These are phyloP conservation scores for Calocybe gangraenosa DNA, from an alignment of 768 basidiomycete species.

Conservation along the genomic window DNA sequence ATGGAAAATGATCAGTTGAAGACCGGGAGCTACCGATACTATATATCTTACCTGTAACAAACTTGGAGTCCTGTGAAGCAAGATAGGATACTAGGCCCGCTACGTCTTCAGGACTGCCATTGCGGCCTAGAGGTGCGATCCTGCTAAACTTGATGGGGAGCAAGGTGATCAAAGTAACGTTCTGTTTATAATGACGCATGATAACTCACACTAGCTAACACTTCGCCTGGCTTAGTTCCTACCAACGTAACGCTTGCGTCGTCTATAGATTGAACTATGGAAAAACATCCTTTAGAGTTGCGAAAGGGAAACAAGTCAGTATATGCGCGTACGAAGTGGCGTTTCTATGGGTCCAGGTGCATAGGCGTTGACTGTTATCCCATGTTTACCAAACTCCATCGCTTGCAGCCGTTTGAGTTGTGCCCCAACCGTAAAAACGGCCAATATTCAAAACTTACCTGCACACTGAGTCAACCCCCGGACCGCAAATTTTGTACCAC, in stretches of 20 bases:
- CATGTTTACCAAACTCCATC: slow-evolving; percentile 29
- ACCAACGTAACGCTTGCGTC: not conserved
- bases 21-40: too few relatives aligned
- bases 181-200: not conserved
- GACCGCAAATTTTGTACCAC: slow-evolving; percentile 35
- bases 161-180: too few relatives aligned
- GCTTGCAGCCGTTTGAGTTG: slow-evolving; percentile 21
- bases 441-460: slow-evolving; percentile 23
- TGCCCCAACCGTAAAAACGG: not conserved
- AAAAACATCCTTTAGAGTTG: not conserved
- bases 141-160: slow-evolving; percentile 6
- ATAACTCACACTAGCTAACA: not conserved
- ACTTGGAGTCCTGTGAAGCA: slow-evolving; percentile 27
- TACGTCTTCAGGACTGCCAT: slow-evolving; percentile 24
- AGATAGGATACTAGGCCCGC: slow-evolving; percentile 34
- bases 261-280: slow-evolving; percentile 7
- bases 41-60: slow-evolving; percentile 25
- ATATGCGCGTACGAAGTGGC: slow-evolving; percentile 7
- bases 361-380: slow-evolving; percentile 41
- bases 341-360: slow-evolving; percentile 28
- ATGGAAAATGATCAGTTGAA: too few relatives aligned
- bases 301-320: not conserved
- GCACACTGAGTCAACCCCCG: slow-evolving; percentile 35
- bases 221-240: slow-evolving; percentile 6
- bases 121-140: slow-evolving; percentile 7